phyloP scores from a whole-genome alignment of 140 eudicot genomes.

The Flaveria floridana region DNA sequence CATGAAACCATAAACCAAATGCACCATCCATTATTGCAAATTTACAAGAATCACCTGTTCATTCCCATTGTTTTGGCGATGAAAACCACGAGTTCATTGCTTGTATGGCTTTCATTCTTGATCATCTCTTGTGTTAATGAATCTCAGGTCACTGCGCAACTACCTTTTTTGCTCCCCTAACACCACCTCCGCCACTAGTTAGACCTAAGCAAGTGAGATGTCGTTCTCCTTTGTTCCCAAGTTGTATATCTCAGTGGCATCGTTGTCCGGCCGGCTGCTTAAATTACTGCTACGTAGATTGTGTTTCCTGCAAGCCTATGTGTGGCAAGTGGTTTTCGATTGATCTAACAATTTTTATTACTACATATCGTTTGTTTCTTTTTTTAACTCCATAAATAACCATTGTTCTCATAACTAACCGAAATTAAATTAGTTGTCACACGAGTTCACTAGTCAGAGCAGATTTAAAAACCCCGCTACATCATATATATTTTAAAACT shows the following conservation, averaged over 20 bases:
- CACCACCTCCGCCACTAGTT: slow-evolving; percentile 7
- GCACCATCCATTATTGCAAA: slow-evolving; percentile 13
- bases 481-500: too few relatives aligned
- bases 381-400: background rate
- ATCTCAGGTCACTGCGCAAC: background rate
- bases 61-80: slow-evolving; percentile 3
- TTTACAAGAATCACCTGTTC: background rate
- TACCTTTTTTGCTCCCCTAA: background rate
- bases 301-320: slow-evolving; percentile 66
- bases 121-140: slow-evolving; percentile 8
- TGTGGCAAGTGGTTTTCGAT: slow-evolving; percentile 45
- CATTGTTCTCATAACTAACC: background rate
- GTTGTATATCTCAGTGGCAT: slow-evolving; percentile 23
- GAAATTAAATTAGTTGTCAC: too few relatives aligned
- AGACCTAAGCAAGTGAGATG: slow-evolving; percentile 30
- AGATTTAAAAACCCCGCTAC: too few relatives aligned
- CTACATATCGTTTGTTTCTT: too few relatives aligned
- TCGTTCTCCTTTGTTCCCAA: slow-evolving; percentile 20
- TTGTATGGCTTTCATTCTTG: slow-evolving; percentile 32
- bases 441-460: too few relatives aligned
- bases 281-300: slow-evolving; percentile 35
- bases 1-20: slow-evolving; percentile 16
- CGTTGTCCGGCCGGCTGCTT: slow-evolving; percentile 29
- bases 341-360: background rate
- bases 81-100: slow-evolving; percentile 21